Evolutionary conservation across 768 basidiomycete genomes (phyloP).

Genomic region (Tylopilus balloui): DNA sequence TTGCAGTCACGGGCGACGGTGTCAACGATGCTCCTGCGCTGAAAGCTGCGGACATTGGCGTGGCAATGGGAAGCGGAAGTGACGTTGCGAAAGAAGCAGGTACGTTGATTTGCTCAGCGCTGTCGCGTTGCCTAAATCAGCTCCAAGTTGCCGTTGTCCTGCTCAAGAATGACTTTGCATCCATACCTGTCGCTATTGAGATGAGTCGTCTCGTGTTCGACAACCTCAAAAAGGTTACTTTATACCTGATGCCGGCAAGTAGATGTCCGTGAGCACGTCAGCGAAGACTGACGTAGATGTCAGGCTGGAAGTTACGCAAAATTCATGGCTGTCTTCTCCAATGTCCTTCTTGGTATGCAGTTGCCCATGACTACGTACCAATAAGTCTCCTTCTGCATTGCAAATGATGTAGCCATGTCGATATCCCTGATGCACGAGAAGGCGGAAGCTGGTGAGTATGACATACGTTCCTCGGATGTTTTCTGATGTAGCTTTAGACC

Average conservation of each 20-base stretch:
- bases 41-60: conserved; percentile 52
- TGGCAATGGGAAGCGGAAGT: conserved; percentile 46
- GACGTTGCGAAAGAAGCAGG: conserved; percentile 55
- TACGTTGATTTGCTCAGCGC: conserved; percentile 13
- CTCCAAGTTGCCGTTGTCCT: conserved; percentile 40
- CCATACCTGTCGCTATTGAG: conserved; percentile 53
- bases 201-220: conserved; percentile 58
- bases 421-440: conserved; percentile 49
- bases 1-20: conserved; percentile 56
- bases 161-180: conserved; percentile 54
- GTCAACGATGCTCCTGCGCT: conserved; percentile 50
- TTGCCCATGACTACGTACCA: conserved; percentile 51
- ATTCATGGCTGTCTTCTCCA: conserved; percentile 52
- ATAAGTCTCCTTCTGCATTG: conserved; percentile 52
- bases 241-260: conserved; percentile 41
- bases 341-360: conserved; percentile 58
- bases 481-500: conserved; percentile 26
- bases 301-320: conserved; percentile 54
- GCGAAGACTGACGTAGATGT: neutral
- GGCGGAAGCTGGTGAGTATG: conserved; percentile 41
- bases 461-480: neutral
- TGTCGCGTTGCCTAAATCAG: neutral
- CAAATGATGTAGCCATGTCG: conserved; percentile 48
- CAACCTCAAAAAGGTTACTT: conserved; percentile 49
- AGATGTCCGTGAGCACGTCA: neutral